Evolutionary conservation across 441 rosid species (phyloP), one percentile per base, ranked within the genome.

Genomic region (Croton laevigatus): DNA sequence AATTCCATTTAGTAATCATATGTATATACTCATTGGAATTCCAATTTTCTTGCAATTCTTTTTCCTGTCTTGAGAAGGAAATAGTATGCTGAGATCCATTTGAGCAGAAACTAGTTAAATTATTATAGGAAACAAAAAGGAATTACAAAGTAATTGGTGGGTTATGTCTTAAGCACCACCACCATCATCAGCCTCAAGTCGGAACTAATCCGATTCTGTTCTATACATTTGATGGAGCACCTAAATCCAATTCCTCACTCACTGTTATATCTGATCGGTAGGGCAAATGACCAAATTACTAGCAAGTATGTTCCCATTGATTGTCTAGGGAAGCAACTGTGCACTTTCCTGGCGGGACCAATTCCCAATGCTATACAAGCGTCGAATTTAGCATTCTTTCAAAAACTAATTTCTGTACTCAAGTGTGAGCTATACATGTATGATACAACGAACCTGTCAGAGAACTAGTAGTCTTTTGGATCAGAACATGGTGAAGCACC

Each of bases 401-500:
- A 37, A 17, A 17, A 32, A 11, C 46, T 61, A 20, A 65, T 64
- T 45, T 55, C 32, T 36, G 32, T 8, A 44, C 11, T 65, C n/a
- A 8, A n/a, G n/a, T 32, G 64, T 23, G 32, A 19, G 45, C 66
- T 62, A 65, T 22, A 36, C 65, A 22, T 16, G 2, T 27, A 57
- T 27, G 19, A 37, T 17, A 10, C 49, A 61, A 20, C 8, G n/a
- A 19, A 59, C n/a, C 52, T 49, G 34, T 34, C 64, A 17, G 49
- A 10, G 13, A 40, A 38, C 23, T 9, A 16, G 19, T 36, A 5
- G 58, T 38, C 17, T 12, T 23, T 52, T n/a, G n/a, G 27, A 45
- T 55, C 74, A 71, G 61, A 52, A 78, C 79, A 80, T 53, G 73
- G 71, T 40, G 62, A 19, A 67, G 36, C 53, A 54, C 68, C 68